Conservation (phyloP, 2,329 filamentous ascomycete species). For the Xylaria sp. region DNA sequence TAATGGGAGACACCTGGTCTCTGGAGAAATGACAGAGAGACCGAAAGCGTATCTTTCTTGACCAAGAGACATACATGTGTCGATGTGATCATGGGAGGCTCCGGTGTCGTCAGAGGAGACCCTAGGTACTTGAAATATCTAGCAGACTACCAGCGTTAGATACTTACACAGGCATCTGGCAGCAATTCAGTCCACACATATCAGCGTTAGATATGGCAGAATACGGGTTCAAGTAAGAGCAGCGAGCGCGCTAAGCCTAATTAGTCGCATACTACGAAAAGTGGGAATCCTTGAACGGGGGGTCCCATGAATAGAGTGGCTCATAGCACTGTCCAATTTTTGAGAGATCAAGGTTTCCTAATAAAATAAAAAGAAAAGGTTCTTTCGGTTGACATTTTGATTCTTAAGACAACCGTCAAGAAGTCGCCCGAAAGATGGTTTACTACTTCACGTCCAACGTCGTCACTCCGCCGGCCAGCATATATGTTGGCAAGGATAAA, state of each 20-base stretch:
- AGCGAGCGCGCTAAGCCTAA: not conserved
- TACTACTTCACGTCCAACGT: conserved; percentile 93
- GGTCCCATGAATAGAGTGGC: not conserved
- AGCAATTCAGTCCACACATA: too few relatives aligned
- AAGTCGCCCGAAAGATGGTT: conserved; percentile 71
- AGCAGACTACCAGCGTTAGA: not conserved
- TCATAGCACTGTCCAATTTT: not conserved
- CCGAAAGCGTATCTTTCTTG: too few relatives aligned
- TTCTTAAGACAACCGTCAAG: not conserved
- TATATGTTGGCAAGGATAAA: conserved; percentile 99
- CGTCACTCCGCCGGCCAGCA: conserved; percentile 82
- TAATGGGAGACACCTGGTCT: too few relatives aligned
- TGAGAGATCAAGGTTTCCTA: not conserved
- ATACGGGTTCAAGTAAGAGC: not conserved
- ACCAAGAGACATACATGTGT: too few relatives aligned
- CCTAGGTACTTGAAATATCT: not conserved
- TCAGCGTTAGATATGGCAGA: not conserved
- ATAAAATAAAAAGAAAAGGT: not conserved
- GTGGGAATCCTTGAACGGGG: not conserved
- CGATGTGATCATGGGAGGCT: too few relatives aligned
- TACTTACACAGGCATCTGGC: not conserved
- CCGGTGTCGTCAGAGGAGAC: too few relatives aligned
- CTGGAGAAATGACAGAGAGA: too few relatives aligned
- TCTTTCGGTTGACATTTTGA: not conserved
- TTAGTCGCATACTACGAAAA: not conserved